Evolutionary conservation across 305 asterid genomes (phyloP).

Genomic region (Solanum hybrid): DNA sequence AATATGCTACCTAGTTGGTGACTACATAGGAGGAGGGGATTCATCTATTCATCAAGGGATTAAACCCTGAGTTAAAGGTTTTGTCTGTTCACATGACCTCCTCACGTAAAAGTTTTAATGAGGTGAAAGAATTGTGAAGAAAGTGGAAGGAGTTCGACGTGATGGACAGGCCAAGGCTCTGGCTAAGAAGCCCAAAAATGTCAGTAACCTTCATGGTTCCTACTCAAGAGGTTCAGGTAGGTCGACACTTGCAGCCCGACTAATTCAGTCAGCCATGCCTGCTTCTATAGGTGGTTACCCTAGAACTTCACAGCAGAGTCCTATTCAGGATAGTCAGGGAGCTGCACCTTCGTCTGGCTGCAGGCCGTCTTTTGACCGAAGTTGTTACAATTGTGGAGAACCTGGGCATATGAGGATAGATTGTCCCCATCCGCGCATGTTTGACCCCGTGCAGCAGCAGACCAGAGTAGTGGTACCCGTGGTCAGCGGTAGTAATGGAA

Average conservation of each 20-base stretch:
- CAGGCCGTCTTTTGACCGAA: too few species aligned
- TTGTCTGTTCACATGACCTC: too few species aligned
- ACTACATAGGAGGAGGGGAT: too few species aligned
- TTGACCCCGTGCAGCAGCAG: background rate
- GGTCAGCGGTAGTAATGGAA: too few species aligned
- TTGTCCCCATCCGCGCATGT: background rate
- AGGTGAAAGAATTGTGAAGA: too few species aligned
- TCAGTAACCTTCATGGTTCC: background rate
- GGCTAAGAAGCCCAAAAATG: background rate
- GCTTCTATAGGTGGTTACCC: background rate
- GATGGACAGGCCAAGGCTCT: background rate
- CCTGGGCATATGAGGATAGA: background rate
- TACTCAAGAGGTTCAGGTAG: background rate
- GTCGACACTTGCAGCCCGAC: background rate
- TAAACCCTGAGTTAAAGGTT: too few species aligned
- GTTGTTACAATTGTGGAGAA: background rate
- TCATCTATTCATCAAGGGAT: too few species aligned
- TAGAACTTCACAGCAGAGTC: background rate
- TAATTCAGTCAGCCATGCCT: background rate
- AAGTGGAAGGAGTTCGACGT: background rate
- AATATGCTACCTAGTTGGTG: too few species aligned
- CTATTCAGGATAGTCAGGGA: background rate
- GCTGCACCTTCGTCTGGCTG: rapidly evolving
- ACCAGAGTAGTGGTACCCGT: background rate
- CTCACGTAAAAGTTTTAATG: too few species aligned